These are phyloP conservation scores for Penicillium corylophilum DNA, from an alignment of 2,329 filamentous ascomycete species.

Conservation along the genomic window DNA sequence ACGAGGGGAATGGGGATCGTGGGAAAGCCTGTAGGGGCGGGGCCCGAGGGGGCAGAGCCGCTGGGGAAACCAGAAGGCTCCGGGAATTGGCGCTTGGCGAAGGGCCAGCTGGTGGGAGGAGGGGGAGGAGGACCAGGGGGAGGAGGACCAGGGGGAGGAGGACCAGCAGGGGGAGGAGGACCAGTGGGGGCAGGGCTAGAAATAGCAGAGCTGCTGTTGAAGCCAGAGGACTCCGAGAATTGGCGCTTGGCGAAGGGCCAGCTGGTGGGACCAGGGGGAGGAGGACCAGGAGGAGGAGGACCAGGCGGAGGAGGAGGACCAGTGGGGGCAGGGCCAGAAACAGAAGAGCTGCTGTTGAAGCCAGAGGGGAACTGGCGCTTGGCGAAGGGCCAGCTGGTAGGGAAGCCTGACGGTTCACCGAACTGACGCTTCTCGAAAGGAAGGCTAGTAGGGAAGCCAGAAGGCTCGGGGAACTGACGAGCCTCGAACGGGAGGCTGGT, in stretches of 20 bases:
- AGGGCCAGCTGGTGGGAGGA: not conserved
- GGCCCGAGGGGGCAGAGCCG: constrained; percentile 1
- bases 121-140: not conserved
- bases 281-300: too few relatives aligned
- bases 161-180: not conserved
- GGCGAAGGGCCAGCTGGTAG: too few relatives aligned
- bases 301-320: too few relatives aligned
- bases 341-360: not conserved
- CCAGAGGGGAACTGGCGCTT: not conserved
- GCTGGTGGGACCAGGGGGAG: not conserved
- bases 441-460: not conserved
- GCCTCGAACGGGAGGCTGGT: not conserved
- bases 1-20: not conserved
- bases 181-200: not conserved
- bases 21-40: not conserved
- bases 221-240: not conserved
- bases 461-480: constrained; percentile 1
- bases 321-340: too few relatives aligned
- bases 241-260: constrained; percentile 2
- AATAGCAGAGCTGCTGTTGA: not conserved
- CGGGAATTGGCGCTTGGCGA: constrained; percentile 2
- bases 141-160: not conserved
- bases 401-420: not conserved
- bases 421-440: too few relatives aligned
- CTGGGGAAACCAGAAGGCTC: not conserved